Percentiles rank a stretch among this genome's conserved stretches.
These are phyloP conservation scores for Calophaca sinica DNA, from an alignment of 306 rosid genomes.

Conservation along the genomic window DNA sequence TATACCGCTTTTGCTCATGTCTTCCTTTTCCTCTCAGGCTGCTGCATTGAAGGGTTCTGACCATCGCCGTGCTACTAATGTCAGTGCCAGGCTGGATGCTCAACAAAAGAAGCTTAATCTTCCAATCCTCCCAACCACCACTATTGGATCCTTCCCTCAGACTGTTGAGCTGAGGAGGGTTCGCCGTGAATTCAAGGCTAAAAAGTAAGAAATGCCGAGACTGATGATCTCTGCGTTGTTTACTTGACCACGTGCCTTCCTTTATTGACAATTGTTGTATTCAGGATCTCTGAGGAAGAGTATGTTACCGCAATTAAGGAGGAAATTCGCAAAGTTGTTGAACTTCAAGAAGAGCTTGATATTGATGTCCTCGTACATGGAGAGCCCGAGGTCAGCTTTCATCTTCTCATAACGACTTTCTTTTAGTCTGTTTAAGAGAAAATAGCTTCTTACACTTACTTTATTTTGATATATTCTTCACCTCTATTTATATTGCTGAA, in stretches of 20 bases:
- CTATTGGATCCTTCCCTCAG: slow-evolving; percentile 97
- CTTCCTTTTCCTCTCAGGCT: slow-evolving; percentile 63
- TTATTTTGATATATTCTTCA: not conserved
- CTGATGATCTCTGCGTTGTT: slow-evolving; percentile 28
- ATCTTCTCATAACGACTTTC: slow-evolving; percentile 14
- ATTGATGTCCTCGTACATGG: slow-evolving; percentile 96
- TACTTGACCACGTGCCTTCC: slow-evolving; percentile 30
- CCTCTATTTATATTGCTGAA: slow-evolving; percentile 7
- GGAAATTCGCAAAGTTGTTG: slow-evolving; percentile 78
- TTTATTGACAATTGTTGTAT: slow-evolving; percentile 28
- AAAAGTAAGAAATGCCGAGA: slow-evolving; percentile 61
- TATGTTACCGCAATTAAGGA: slow-evolving; percentile 75
- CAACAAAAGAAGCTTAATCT: slow-evolving; percentile 96
- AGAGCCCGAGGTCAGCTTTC: slow-evolving; percentile 83
- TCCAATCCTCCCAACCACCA: slow-evolving; percentile 94
- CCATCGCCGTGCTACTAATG: slow-evolving; percentile 85
- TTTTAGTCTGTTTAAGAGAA: not conserved
- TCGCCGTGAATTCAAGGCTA: slow-evolving; percentile 94
- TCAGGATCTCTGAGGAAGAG: slow-evolving; percentile 86
- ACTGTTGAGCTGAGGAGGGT: slow-evolving; percentile 87
- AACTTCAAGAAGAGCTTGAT: slow-evolving; percentile 91
- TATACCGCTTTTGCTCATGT: slow-evolving; percentile 28
- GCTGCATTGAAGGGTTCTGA: slow-evolving; percentile 92
- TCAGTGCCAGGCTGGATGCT: slow-evolving; percentile 87
- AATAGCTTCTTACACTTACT: not conserved